Conservation (phyloP, 768 basidiomycete genomes). For the Amanita fuliginea region DNA sequence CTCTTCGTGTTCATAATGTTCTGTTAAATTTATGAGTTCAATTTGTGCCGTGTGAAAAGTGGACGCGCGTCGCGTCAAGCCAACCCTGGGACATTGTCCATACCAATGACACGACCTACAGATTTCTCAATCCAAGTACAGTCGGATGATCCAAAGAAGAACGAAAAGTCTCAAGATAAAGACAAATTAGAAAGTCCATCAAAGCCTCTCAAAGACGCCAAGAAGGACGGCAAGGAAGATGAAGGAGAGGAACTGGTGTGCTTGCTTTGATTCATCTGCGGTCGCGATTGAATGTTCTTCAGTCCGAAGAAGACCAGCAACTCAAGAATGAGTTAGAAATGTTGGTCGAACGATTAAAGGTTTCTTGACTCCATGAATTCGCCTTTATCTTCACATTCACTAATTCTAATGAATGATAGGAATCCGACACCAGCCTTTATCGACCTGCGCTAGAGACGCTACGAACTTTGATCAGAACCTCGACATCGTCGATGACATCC, state of each 20-base stretch:
- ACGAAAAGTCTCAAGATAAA: slow-evolving; percentile 37
- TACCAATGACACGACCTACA: slow-evolving; percentile 46
- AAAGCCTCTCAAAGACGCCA: slow-evolving; percentile 39
- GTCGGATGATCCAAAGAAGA: slow-evolving; percentile 70
- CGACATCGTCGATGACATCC: slow-evolving; percentile 97
- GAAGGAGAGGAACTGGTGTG: slow-evolving; percentile 78
- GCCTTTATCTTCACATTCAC: not conserved
- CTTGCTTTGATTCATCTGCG: slow-evolving; percentile 9
- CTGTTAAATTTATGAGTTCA: not conserved
- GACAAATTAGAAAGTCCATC: slow-evolving; percentile 48
- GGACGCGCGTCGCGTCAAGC: slow-evolving; percentile 34
- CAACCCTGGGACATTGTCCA: not conserved
- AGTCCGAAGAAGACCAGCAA: slow-evolving; percentile 95
- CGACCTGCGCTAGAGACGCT: slow-evolving; percentile 88
- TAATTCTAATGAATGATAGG: slow-evolving; percentile 43
- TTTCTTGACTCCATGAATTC: slow-evolving; percentile 22
- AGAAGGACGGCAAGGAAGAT: slow-evolving; percentile 38
- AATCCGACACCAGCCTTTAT: slow-evolving; percentile 78
- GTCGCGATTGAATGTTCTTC: slow-evolving; percentile 5
- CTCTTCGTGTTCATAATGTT: slow-evolving; percentile 4
- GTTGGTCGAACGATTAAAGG: slow-evolving; percentile 90
- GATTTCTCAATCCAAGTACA: slow-evolving; percentile 52
- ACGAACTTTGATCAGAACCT: slow-evolving; percentile 87
- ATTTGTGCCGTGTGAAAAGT: slow-evolving; percentile 20
- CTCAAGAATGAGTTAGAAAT: slow-evolving; percentile 93